These are phyloP conservation scores for Lolium perenne DNA, from an alignment of 176 grass and related monocot genomes.

Conservation along the genomic window DNA sequence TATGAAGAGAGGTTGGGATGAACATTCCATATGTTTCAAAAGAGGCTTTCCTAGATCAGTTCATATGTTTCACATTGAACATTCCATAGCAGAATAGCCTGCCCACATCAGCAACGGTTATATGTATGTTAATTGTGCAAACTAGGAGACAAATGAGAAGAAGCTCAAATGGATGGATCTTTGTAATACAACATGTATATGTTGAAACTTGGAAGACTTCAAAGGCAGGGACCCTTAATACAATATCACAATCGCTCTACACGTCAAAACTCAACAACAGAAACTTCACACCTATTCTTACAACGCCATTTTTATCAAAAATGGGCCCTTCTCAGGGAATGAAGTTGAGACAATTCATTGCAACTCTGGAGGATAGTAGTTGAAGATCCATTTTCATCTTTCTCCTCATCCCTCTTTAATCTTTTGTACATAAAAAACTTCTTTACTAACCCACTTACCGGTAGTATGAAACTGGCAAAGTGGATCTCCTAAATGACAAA, in stretches of 20 bases:
- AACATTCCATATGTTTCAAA: too few relatives aligned
- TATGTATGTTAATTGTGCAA: not conserved
- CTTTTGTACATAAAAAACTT: constrained; percentile 47
- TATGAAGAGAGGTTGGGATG: too few relatives aligned
- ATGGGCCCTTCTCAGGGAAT: not conserved
- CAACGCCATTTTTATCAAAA: constrained; percentile 38
- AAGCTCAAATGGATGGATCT: constrained; percentile 24
- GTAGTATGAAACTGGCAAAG: not conserved
- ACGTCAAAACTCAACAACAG: constrained; percentile 24
- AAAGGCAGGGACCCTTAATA: constrained; percentile 23
- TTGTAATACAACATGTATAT: not conserved
- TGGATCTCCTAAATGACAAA: constrained; percentile 41
- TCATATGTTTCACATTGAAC: too few relatives aligned
- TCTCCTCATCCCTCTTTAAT: constrained; percentile 37
- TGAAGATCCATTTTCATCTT: not conserved
- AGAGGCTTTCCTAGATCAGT: too few relatives aligned
- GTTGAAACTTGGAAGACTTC: not conserved
- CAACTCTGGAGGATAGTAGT: constrained; percentile 15
- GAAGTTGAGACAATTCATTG: not conserved
- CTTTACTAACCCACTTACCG: constrained; percentile 38
- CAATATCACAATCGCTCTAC: constrained; percentile 37
- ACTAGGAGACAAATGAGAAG: not conserved
- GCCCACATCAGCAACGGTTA: too few relatives aligned
- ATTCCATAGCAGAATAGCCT: too few relatives aligned
- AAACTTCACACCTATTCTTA: constrained; percentile 48